Percentiles rank a stretch among this genome's conserved stretches.
Evolutionary conservation across 495 filamentous ascomycete species (phyloP).

Genomic region (Evernia prunastri): DNA sequence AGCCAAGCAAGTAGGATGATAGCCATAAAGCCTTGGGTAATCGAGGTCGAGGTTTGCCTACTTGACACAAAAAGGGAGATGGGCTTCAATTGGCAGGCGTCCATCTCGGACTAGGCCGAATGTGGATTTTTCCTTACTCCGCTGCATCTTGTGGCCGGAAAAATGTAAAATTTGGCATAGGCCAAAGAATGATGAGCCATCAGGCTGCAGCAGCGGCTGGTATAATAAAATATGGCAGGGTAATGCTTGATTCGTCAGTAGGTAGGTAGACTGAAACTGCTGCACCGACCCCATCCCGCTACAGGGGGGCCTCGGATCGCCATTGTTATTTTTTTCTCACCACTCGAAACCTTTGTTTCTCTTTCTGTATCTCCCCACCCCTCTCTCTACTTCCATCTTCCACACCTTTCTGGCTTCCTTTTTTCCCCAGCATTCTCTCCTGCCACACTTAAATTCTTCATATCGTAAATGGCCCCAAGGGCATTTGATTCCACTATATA

Average conservation of each 20-base stretch:
- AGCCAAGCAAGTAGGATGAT: neutral
- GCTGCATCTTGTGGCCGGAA: neutral
- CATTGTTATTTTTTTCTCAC: neutral
- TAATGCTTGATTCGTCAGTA: neutral
- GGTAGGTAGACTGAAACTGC: neutral
- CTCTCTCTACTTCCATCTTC: too few relatives aligned
- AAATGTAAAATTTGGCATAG: neutral
- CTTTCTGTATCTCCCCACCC: too few relatives aligned
- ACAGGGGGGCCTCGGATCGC: neutral
- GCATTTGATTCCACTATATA: neutral
- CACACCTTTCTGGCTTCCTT: too few relatives aligned
- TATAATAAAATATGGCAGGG: too few relatives aligned
- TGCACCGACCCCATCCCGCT: neutral
- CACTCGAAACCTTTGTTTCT: too few relatives aligned
- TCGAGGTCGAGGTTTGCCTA: neutral
- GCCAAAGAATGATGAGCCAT: too few relatives aligned
- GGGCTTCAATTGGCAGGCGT: neutral
- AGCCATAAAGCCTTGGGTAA: neutral
- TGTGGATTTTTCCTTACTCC: neutral
- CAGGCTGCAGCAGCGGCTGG: constrained; percentile 1
- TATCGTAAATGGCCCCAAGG: neutral
- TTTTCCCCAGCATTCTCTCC: neutral
- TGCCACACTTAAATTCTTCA: neutral
- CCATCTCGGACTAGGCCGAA: neutral
- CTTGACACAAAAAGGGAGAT: neutral